These are phyloP conservation scores for Wilcoxina mikolae DNA, from an alignment of 495 filamentous ascomycete genomes.

Conservation along the genomic window DNA sequence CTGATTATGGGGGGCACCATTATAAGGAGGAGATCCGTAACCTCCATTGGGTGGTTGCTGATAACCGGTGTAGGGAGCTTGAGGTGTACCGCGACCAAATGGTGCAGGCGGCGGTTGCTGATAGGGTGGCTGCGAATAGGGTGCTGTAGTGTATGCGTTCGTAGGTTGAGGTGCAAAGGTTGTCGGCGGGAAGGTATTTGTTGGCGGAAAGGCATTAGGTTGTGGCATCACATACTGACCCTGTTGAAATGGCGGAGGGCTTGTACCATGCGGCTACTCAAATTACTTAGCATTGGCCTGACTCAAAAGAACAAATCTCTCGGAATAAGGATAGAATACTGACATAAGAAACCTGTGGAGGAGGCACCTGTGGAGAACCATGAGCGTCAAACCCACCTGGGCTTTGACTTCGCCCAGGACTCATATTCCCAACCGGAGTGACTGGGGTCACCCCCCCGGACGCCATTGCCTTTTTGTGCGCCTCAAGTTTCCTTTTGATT, in stretches of 20 bases:
- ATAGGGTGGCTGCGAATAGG: conserved; percentile 1
- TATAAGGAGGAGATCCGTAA: conserved; percentile 16
- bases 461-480: conserved; percentile 42
- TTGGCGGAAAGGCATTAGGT: background rate
- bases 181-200: background rate
- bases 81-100: conserved; percentile 22
- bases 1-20: conserved; percentile 17
- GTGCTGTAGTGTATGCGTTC: conserved; percentile 1
- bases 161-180: background rate
- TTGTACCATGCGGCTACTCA: conserved; percentile 13
- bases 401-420: conserved; percentile 25
- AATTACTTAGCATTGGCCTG: background rate
- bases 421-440: conserved; percentile 11
- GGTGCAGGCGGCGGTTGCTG: conserved; percentile 4
- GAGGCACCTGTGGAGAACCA: conserved; percentile 13
- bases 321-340: conserved; percentile 7
- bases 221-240: conserved; percentile 21
- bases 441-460: conserved; percentile 12
- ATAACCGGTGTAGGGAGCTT: conserved; percentile 16
- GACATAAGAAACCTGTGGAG: conserved; percentile 26
- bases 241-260: conserved; percentile 23
- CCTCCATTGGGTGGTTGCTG: conserved; percentile 12
- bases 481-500: conserved; percentile 67
- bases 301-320: too few relatives aligned
- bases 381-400: conserved; percentile 21